These are phyloP conservation scores for Emericellopsis cladophorae DNA, from an alignment of 2,329 filamentous ascomycete genomes.

Conservation along the genomic window DNA sequence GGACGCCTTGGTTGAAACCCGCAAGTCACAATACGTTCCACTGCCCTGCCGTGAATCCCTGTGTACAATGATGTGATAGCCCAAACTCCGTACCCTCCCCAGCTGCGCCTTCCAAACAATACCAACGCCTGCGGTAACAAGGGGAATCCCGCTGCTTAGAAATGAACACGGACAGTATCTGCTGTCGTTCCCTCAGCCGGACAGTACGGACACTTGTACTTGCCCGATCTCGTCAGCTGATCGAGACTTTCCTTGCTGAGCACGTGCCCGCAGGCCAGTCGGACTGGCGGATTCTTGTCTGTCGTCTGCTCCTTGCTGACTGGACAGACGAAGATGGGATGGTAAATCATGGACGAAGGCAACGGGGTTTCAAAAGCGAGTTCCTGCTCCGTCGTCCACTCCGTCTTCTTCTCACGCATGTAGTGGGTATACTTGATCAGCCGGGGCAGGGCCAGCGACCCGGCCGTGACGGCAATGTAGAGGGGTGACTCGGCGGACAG, in stretches of 20 bases:
- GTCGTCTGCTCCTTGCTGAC: slow-evolving; percentile 96
- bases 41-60: too few species aligned
- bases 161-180: slow-evolving; percentile 27
- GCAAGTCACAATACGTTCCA: too few species aligned
- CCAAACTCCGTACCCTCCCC: neutral
- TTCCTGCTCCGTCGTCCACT: slow-evolving; percentile 89
- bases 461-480: slow-evolving; percentile 85
- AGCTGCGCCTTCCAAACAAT: neutral
- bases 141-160: neutral
- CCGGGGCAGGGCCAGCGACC: slow-evolving; percentile 79
- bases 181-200: slow-evolving; percentile 68
- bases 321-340: slow-evolving; percentile 95
- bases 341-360: slow-evolving; percentile 57
- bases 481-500: slow-evolving; percentile 85
- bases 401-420: slow-evolving; percentile 79
- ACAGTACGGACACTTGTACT: slow-evolving; percentile 96
- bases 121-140: neutral
- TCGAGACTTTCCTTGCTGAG: slow-evolving; percentile 76
- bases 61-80: too few species aligned
- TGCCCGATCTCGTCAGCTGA: slow-evolving; percentile 62
- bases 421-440: slow-evolving; percentile 80
- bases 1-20: too few species aligned
- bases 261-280: slow-evolving; percentile 91
- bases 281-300: slow-evolving; percentile 87
- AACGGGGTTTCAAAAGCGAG: slow-evolving; percentile 64